Conservation (phyloP, 2,329 filamentous ascomycete species). For the Ophiostoma fasciatum region DNA sequence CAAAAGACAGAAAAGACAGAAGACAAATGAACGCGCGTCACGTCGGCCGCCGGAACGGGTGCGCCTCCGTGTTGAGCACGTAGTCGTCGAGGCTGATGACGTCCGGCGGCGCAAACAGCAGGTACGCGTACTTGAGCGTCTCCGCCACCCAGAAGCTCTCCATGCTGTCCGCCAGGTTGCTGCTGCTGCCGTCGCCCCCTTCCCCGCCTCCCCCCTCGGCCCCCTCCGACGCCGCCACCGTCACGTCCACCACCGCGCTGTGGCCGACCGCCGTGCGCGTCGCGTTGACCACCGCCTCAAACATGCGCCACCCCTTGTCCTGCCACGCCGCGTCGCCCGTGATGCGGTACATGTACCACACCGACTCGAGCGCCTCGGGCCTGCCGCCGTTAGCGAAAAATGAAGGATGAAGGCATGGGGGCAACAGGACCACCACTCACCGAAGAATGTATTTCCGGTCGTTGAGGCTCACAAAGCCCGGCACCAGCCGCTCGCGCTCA, state of each 20-base stretch:
- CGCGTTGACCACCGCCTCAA: conserved; percentile 49
- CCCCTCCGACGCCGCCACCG: conserved; percentile 17
- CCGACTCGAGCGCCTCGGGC: conserved; percentile 74
- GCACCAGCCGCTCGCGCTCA: conserved; percentile 27
- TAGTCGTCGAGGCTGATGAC: conserved; percentile 54
- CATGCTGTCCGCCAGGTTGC: conserved; percentile 46
- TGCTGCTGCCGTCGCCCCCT: no score
- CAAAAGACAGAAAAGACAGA: no score
- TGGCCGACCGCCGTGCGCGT: conserved; percentile 54
- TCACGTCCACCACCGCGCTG: conserved; percentile 54
- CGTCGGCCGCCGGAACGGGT: conserved; percentile 36
- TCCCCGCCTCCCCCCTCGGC: conserved; percentile 3
- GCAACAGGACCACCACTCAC: conserved; percentile 23
- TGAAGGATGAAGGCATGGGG: neutral
- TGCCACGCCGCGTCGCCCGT: conserved; percentile 63
- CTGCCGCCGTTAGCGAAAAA: conserved; percentile 23
- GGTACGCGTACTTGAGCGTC: conserved; percentile 84
- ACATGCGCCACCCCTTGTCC: conserved; percentile 81
- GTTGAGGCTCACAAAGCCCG: conserved; percentile 33
- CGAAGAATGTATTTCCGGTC: conserved; percentile 43
- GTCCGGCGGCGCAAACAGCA: conserved; percentile 57
- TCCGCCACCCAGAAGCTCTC: conserved; percentile 86
- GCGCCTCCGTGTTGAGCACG: conserved; percentile 51
- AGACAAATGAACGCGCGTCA: no score
- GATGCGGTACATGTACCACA: conserved; percentile 84